Evolutionary conservation across 2,329 filamentous ascomycete genomes (phyloP).

Genomic region (Nothophaeocryptopus gaeumannii): DNA sequence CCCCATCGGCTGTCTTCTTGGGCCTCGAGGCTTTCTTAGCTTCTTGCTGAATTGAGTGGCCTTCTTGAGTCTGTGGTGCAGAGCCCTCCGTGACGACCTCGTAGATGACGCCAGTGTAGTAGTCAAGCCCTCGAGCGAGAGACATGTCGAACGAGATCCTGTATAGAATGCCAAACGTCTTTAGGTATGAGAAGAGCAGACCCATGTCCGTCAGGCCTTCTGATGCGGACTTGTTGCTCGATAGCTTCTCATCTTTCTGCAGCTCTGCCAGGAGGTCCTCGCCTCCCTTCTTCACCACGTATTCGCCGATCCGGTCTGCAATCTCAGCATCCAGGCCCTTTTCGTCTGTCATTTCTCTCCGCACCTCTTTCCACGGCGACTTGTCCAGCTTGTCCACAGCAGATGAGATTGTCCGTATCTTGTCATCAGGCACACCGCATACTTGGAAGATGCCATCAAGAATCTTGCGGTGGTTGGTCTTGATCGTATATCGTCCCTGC

Average conservation of each 20-base stretch:
- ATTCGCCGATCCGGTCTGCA: slow-evolving; percentile 84
- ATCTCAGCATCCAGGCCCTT: slow-evolving; percentile 75
- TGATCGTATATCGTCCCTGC: slow-evolving; percentile 75
- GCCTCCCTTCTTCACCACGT: slow-evolving; percentile 73
- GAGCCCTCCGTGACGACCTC: slow-evolving; percentile 83
- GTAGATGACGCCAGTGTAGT: slow-evolving; percentile 88
- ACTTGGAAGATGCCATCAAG: slow-evolving; percentile 90
- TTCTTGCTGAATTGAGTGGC: slow-evolving; percentile 46
- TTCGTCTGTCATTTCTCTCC: slow-evolving; percentile 88
- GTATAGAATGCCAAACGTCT: slow-evolving; percentile 69
- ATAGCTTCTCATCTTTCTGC: slow-evolving; percentile 63
- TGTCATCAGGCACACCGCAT: slow-evolving; percentile 80
- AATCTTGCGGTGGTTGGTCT: slow-evolving; percentile 93
- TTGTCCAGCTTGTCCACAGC: slow-evolving; percentile 97
- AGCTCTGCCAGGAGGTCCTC: slow-evolving; percentile 71
- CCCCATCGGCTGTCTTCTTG: slow-evolving; percentile 41
- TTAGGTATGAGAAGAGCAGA: slow-evolving; percentile 76
- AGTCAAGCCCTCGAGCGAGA: slow-evolving; percentile 85
- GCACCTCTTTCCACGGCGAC: slow-evolving; percentile 78
- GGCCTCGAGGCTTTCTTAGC: slow-evolving; percentile 51
- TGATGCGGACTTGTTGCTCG: slow-evolving; percentile 71
- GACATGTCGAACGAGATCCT: slow-evolving; percentile 85
- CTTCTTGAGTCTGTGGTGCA: slow-evolving; percentile 50
- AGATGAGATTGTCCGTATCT: slow-evolving; percentile 84
- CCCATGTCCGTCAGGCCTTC: slow-evolving; percentile 78